These are phyloP conservation scores for Scenedesmus sp. DNA, from an alignment of 163 green algal genomes.

Conservation along the genomic window DNA sequence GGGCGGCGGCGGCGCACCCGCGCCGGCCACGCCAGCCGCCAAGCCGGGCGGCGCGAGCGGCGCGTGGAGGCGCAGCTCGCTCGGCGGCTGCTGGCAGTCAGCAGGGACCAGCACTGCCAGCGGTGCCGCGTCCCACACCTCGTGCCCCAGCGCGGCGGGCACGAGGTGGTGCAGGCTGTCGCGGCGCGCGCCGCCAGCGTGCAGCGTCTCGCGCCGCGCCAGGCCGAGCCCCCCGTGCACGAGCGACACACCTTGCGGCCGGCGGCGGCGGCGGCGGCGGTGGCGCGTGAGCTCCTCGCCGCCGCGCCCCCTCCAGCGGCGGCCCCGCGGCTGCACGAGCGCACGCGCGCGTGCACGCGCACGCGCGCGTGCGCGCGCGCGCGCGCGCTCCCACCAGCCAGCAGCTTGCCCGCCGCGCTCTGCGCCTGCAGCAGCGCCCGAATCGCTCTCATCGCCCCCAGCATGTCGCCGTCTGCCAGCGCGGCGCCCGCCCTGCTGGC, in stretches of 20 bases:
- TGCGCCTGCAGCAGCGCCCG: slow-evolving; percentile 17
- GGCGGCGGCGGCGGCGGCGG: neutral
- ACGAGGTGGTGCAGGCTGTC: neutral
- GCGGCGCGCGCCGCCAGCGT: neutral
- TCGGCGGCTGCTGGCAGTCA: too few species aligned
- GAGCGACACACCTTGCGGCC: neutral
- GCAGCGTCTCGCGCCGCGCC: neutral
- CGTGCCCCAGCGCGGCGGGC: neutral
- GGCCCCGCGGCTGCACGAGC: too few species aligned
- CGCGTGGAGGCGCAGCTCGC: too few species aligned
- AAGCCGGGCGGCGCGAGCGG: too few species aligned
- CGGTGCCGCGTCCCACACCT: neutral
- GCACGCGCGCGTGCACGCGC: too few species aligned
- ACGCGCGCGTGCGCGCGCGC: too few species aligned
- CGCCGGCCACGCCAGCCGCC: too few species aligned
- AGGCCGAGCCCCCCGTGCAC: neutral
- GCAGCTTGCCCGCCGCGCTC: slow-evolving; percentile 12
- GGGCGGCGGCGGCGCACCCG: too few species aligned
- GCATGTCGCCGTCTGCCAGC: slow-evolving; percentile 19
- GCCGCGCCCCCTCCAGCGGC: too few species aligned
- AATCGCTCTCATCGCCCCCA: slow-evolving; percentile 1
- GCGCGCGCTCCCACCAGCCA: slow-evolving; percentile 4
- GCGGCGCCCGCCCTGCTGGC: neutral
- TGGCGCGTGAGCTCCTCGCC: too few species aligned
- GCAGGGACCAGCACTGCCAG: neutral